phyloP scores from a whole-genome alignment of 148 eudicot genomes.

The Arbutus unedo region DNA sequence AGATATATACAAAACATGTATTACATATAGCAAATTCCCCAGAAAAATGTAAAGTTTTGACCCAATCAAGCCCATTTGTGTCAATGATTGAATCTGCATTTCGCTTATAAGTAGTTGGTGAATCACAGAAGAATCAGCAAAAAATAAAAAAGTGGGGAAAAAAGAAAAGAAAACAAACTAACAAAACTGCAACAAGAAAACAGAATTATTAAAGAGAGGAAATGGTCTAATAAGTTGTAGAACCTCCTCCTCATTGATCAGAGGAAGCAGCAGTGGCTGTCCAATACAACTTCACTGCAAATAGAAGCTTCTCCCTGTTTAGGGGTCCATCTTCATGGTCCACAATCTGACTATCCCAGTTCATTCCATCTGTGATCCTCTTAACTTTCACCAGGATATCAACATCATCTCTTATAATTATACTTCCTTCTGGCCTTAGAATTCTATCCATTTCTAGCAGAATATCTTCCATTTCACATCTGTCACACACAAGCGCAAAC shows the following conservation, averaged over 20 bases:
- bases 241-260: slow-evolving; percentile 17
- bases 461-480: slow-evolving; percentile 80
- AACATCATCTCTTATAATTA: slow-evolving; percentile 75
- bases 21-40: neutral
- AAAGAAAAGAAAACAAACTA: neutral
- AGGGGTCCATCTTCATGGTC: slow-evolving; percentile 92
- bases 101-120: neutral
- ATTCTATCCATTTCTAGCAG: slow-evolving; percentile 87
- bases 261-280: slow-evolving; percentile 49
- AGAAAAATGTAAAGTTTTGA: neutral
- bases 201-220: neutral
- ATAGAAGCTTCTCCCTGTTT: slow-evolving; percentile 72
- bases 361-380: slow-evolving; percentile 55
- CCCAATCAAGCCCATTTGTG: neutral
- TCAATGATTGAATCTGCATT: slow-evolving; percentile 12
- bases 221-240: slow-evolving; percentile 14
- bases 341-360: slow-evolving; percentile 76
- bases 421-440: slow-evolving; percentile 80
- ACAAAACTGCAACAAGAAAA: neutral
- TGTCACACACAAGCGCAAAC: slow-evolving; percentile 12
- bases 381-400: slow-evolving; percentile 56
- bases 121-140: slow-evolving; percentile 13
- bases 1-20: no score
- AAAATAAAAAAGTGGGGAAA: neutral
- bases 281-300: slow-evolving; percentile 79